These are phyloP conservation scores for Euphorbia peplus DNA, from an alignment of 345 rosid genomes.

Conservation along the genomic window DNA sequence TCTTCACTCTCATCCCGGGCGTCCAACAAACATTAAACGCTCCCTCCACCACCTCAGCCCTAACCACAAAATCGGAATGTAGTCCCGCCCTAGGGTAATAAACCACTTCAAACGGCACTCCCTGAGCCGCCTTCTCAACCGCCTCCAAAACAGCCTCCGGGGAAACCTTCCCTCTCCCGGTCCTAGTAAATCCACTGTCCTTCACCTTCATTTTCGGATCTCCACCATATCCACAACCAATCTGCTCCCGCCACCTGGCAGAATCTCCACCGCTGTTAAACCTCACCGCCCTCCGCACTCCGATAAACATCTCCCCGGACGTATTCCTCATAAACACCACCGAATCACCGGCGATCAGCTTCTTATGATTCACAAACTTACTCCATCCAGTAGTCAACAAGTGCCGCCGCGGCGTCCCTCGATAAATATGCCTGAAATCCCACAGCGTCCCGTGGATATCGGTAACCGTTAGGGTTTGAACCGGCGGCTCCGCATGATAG, in stretches of 20 bases:
- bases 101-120: conserved; percentile 66
- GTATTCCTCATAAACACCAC: conserved; percentile 76
- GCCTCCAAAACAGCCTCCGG: conserved; percentile 55
- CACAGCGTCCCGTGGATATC: conserved; percentile 70
- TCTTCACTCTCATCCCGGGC: conserved; percentile 74
- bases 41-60: conserved; percentile 72
- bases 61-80: conserved; percentile 67
- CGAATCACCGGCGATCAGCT: conserved; percentile 83
- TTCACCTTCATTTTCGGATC: conserved; percentile 17
- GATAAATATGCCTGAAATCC: conserved; percentile 83
- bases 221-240: conserved; percentile 14
- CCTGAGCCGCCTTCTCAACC: conserved; percentile 47
- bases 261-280: conserved; percentile 31
- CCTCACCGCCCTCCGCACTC: conserved; percentile 55
- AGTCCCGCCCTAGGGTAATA: conserved; percentile 73
- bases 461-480: conserved; percentile 59
- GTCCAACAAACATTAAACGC: conserved; percentile 46
- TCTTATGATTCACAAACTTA: conserved; percentile 83
- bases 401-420: conserved; percentile 89
- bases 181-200: conserved; percentile 29
- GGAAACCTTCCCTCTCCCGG: conserved; percentile 46
- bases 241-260: conserved; percentile 49
- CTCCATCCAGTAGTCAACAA: conserved; percentile 94
- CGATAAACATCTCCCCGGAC: conserved; percentile 53
- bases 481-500: conserved; percentile 75